phyloP scores from a whole-genome alignment of 805 yeast genomes.

The Starmerella sp. region DNA sequence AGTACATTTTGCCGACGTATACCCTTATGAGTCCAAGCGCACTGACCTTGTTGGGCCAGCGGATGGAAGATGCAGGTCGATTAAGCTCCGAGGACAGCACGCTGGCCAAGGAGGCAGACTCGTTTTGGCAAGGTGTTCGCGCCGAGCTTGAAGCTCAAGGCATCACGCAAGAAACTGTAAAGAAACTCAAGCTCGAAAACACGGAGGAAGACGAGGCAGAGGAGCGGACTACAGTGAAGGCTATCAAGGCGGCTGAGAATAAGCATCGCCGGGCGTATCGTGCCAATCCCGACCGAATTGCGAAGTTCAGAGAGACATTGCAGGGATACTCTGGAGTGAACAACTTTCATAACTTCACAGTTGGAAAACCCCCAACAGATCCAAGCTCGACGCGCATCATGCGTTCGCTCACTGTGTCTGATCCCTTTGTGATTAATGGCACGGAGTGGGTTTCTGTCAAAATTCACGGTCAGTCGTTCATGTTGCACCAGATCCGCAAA shows the following conservation, averaged over 20 bases:
- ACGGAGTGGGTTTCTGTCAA: conserved; percentile 95
- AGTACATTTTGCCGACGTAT: conserved; percentile 85
- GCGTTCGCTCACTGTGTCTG: conserved; percentile 66
- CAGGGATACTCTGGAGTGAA: conserved; percentile 72
- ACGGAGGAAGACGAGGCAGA: conserved; percentile 30
- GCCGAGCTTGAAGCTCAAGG: conserved; percentile 11
- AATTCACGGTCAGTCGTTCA: conserved; percentile 95
- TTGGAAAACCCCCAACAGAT: conserved; percentile 73
- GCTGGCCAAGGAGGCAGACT: conserved; percentile 55
- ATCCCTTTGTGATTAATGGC: conserved; percentile 82
- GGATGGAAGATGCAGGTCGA: conserved; percentile 18
- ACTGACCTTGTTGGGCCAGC: conserved; percentile 48
- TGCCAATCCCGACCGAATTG: conserved; percentile 50
- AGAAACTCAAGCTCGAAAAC: conserved; percentile 7
- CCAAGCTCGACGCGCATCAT: conserved; percentile 76
- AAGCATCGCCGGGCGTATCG: conserved; percentile 58
- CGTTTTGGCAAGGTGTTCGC: conserved; percentile 54
- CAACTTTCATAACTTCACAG: conserved; percentile 81
- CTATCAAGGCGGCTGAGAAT: conserved; percentile 54
- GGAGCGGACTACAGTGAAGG: conserved; percentile 28
- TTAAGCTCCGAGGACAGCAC: conserved; percentile 50
- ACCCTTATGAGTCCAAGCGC: conserved; percentile 88
- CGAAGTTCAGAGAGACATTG: conserved; percentile 55
- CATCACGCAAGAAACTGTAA: conserved; percentile 11
- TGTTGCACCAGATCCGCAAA: conserved; percentile 95